Conservation (phyloP, 441 rosid genomes). For the Erysimum pusillum region DNA sequence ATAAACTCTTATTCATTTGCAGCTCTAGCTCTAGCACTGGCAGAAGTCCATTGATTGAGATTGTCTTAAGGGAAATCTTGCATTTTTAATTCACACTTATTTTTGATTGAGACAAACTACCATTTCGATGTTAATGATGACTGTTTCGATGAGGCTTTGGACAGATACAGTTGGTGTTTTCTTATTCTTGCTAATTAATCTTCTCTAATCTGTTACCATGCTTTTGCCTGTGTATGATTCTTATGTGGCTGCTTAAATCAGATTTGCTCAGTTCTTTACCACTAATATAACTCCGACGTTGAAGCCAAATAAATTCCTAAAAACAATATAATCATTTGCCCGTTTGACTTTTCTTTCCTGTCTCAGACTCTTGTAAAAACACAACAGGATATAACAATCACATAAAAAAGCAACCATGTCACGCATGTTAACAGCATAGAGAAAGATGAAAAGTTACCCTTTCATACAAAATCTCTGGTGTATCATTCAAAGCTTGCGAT, state of each 20-base stretch:
- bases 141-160: conserved; percentile 87
- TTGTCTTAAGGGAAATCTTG: too few relatives aligned
- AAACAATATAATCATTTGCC: conserved; percentile 47
- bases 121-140: conserved; percentile 77
- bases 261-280: conserved; percentile 94
- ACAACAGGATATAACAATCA: conserved; percentile 13
- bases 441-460: conserved; percentile 60
- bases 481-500: conserved; percentile 18
- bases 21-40: too few relatives aligned
- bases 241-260: conserved; percentile 48
- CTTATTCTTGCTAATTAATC: conserved; percentile 13
- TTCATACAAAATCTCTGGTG: conserved; percentile 45
- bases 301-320: too few relatives aligned
- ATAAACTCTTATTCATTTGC: too few relatives aligned
- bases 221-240: conserved; percentile 35
- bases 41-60: too few relatives aligned
- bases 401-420: background rate
- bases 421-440: background rate
- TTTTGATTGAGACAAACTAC: conserved; percentile 73
- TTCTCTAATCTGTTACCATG: background rate
- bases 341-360: conserved; percentile 72
- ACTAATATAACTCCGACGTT: conserved; percentile 49
- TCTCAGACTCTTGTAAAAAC: conserved; percentile 66
- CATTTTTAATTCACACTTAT: too few relatives aligned
- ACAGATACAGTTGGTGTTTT: conserved; percentile 58